A percentile compares a stretch with the other conserved stretches of the same genome.
Conservation (phyloP, 495 filamentous ascomycete genomes). For the Penicillium simplicissimum region DNA sequence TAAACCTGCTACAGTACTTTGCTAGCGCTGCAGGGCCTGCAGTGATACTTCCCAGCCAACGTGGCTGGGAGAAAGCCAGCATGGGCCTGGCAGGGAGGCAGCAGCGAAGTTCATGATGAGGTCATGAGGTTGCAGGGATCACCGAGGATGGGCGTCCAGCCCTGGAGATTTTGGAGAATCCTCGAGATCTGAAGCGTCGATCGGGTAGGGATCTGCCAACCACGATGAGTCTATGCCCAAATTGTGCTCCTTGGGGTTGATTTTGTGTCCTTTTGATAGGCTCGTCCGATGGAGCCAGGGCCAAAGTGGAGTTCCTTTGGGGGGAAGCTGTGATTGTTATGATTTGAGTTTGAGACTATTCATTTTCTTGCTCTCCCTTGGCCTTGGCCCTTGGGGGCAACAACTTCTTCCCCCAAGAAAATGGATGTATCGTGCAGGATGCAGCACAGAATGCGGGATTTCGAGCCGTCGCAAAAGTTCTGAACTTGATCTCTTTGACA, state of each 20-base stretch:
- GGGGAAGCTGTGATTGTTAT: background rate
- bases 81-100: background rate
- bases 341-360: conserved; percentile 13
- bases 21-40: conserved; percentile 3
- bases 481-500: background rate
- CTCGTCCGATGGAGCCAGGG: conserved; percentile 14
- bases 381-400: background rate
- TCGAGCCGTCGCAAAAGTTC: background rate
- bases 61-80: conserved; percentile 16
- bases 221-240: conserved; percentile 2
- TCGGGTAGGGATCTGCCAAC: conserved; percentile 17
- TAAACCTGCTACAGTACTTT: background rate
- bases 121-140: conserved; percentile 13
- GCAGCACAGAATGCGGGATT: background rate
- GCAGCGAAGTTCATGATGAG: conserved; percentile 7
- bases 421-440: background rate
- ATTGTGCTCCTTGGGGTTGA: background rate
- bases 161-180: background rate
- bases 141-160: background rate
- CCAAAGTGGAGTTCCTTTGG: background rate
- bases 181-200: conserved; percentile 21
- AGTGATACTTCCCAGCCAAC: conserved; percentile 23
- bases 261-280: conserved; percentile 19
- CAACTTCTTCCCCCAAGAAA: background rate
- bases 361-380: background rate